Evolutionary conservation across 164 flowering plant genomes (phyloP), one percentile per base, ranked within the genome.

Genomic region (Tinospora cordifolia): DNA sequence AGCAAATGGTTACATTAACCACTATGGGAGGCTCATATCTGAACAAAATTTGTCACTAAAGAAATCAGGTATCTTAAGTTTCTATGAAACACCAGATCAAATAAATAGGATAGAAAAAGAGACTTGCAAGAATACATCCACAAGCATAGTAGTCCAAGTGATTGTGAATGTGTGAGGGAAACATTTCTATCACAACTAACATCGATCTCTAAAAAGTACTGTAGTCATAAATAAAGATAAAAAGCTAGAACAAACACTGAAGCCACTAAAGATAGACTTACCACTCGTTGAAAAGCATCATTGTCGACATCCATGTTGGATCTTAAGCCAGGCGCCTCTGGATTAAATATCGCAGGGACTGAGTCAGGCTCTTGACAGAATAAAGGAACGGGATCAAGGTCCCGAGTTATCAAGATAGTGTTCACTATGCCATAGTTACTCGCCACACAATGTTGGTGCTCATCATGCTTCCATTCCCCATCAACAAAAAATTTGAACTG

Each of bases 391-490:
- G 75, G 75, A 74, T 81, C 86, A 70, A 88, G 74, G 27, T 85
- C 90, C 75, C 83, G 72, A 19, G 87, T 65, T 74, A 88, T 72
- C 34, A 80, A 62, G 54, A 90, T 69, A 60, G 94, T 88, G 80
- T 93, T 91, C 74, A 91, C 96, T 25, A 81, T 73, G 67, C 97
- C 98, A 80, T 83, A 87, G 75, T 79, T 87, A 40, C 89, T 77
- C 76, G 69, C 80, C 21, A 78, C 81, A 75, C 22, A 78, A 62
- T 88, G 91, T 26, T 82, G 90, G 65, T 60, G 79, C 71, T 88
- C 88, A 78, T 93, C 98, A 78, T 93, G 90, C 36, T 87, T 80
- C 97, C 95, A 93, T 78, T 91, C 92, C 74, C 98, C 98, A 75
- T 93, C 98, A 75, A 93, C 95, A 75, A 78, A 80, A 75, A 89